Conservation (phyloP, 805 yeast species). For the Kodamaea jinghongensis region DNA sequence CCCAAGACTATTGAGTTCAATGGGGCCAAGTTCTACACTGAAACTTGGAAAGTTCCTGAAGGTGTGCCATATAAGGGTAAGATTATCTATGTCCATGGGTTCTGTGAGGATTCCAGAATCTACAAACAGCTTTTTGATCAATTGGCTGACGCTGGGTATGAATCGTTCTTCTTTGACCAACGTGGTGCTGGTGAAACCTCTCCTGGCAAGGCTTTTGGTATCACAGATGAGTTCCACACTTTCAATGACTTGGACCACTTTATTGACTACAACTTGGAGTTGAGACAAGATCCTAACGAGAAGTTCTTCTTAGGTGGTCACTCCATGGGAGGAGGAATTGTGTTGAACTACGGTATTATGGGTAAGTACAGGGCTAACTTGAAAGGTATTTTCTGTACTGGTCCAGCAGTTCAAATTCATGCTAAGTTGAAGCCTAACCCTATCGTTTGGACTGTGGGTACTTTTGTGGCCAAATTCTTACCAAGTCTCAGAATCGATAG, state of each 20-base stretch:
- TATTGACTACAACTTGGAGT: constrained; percentile 43
- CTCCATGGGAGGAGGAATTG: constrained; percentile 82
- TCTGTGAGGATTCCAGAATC: constrained; percentile 53
- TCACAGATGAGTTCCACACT: constrained; percentile 53
- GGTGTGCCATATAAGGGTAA: constrained; percentile 45
- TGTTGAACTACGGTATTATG: constrained; percentile 55
- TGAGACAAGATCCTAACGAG: constrained; percentile 24
- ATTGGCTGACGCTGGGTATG: constrained; percentile 53
- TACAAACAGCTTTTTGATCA: constrained; percentile 55
- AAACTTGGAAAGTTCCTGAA: constrained; percentile 39
- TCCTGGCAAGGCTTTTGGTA: constrained; percentile 51
- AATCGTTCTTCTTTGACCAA: constrained; percentile 68
- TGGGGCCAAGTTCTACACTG: constrained; percentile 41
- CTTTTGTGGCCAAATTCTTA: constrained; percentile 32
- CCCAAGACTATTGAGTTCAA: constrained; percentile 30
- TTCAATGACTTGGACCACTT: constrained; percentile 62
- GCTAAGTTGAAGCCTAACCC: constrained; percentile 57
- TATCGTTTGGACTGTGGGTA: constrained; percentile 39
- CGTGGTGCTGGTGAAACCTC: constrained; percentile 73
- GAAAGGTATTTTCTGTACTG: constrained; percentile 49
- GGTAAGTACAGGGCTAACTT: constrained; percentile 51
- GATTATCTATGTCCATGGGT: constrained; percentile 67
- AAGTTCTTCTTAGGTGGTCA: constrained; percentile 61
- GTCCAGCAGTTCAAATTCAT: constrained; percentile 60
- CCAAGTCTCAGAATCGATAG: constrained; percentile 57